Evolutionary conservation across 805 yeast genomes (phyloP).

Genomic region (Candida ponderosae): DNA sequence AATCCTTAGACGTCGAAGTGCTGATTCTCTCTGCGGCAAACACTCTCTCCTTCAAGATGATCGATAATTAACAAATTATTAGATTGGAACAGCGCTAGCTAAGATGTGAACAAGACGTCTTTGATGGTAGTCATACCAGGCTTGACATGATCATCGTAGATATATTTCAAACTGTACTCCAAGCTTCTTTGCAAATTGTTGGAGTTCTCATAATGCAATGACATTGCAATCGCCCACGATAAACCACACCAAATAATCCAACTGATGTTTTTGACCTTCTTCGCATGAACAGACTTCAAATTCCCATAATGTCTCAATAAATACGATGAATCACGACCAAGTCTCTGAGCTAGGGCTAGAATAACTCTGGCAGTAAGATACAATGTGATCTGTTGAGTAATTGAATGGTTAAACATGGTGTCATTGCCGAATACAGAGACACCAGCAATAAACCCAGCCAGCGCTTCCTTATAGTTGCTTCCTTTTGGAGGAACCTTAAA

Average conservation of each 20-base stretch:
- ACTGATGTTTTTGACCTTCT: neutral
- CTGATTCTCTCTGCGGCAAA: too few relatives aligned
- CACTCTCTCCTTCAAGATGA: too few relatives aligned
- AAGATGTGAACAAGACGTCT: neutral
- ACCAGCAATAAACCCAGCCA: slow-evolving; percentile 33
- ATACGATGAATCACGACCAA: slow-evolving; percentile 24
- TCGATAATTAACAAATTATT: too few relatives aligned
- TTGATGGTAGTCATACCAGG: neutral
- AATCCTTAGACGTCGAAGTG: too few relatives aligned
- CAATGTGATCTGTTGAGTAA: slow-evolving; percentile 67
- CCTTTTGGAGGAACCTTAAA: slow-evolving; percentile 22
- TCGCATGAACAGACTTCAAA: neutral
- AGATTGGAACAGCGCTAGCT: too few relatives aligned
- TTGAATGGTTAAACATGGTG: slow-evolving; percentile 30
- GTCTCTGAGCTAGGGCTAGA: slow-evolving; percentile 41
- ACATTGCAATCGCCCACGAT: slow-evolving; percentile 72
- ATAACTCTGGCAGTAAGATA: slow-evolving; percentile 65
- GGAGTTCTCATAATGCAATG: slow-evolving; percentile 56
- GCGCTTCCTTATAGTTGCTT: slow-evolving; percentile 12
- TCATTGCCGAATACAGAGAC: slow-evolving; percentile 31
- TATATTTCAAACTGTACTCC: slow-evolving; percentile 62
- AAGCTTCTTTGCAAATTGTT: slow-evolving; percentile 55
- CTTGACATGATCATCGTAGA: slow-evolving; percentile 42
- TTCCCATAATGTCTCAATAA: neutral
- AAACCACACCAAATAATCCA: slow-evolving; percentile 23